phyloP scores from a whole-genome alignment of 768 basidiomycete species.

The Gyrodon lividus region DNA sequence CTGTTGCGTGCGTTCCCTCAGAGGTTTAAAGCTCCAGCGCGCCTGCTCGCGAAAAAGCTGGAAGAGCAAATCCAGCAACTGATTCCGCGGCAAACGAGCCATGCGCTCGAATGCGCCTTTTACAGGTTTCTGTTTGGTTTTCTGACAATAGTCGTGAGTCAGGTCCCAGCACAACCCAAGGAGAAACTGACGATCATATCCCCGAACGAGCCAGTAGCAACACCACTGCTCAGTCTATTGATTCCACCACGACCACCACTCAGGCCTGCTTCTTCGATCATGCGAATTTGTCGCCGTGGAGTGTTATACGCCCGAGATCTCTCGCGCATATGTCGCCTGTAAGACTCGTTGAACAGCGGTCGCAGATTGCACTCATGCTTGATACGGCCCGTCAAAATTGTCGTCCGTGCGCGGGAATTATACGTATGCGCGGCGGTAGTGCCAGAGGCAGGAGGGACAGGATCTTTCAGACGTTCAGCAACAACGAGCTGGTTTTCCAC shows the following conservation, averaged over 20 bases:
- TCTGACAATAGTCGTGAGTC: constrained; percentile 32
- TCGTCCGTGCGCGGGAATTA: constrained; percentile 68
- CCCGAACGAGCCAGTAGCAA: constrained; percentile 58
- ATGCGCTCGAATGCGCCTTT: constrained; percentile 83
- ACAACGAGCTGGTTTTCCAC: constrained; percentile 87
- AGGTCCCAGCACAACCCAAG: background rate
- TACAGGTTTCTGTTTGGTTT: constrained; percentile 62
- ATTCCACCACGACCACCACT: constrained; percentile 70
- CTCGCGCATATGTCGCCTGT: constrained; percentile 71
- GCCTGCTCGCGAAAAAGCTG: constrained; percentile 70
- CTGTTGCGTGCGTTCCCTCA: constrained; percentile 81
- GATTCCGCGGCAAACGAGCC: constrained; percentile 88
- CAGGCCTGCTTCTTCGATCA: constrained; percentile 71
- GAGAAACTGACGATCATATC: constrained; percentile 59
- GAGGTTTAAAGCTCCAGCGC: constrained; percentile 77
- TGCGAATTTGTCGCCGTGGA: constrained; percentile 61
- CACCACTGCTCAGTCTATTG: constrained; percentile 77
- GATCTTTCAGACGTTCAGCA: constrained; percentile 76
- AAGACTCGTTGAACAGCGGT: constrained; percentile 64
- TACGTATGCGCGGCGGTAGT: constrained; percentile 39
- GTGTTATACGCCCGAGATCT: constrained; percentile 66
- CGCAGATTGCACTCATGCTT: constrained; percentile 79
- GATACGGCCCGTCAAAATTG: constrained; percentile 74
- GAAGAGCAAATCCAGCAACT: constrained; percentile 84
- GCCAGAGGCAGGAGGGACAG: constrained; percentile 36